Evolutionary conservation across 164 flowering plant genomes (phyloP), one percentile per base, ranked within the genome.

Genomic region (Liquidambar formosana): DNA sequence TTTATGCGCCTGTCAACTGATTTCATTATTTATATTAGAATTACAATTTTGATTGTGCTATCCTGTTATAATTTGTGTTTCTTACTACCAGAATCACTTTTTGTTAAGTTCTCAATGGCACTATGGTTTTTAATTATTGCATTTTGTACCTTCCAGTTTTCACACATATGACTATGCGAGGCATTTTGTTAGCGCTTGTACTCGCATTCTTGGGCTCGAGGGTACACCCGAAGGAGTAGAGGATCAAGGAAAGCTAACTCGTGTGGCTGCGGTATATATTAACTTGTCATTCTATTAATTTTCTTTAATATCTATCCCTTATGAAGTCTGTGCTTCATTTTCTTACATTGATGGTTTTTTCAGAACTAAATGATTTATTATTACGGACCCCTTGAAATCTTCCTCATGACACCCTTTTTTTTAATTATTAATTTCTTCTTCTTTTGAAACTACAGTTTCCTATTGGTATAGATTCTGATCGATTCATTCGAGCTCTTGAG

Each of bases 131-230:
- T 46, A 27, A 48, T 33, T 16, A 16, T 56, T 18, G 0, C 2
- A 18, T 43, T 46, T 64, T 70, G 15, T 63, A 13, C 52, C 62
- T 74, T 83, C 33, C 89, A 94, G 98, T 57, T 94, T 92, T 61
- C 98, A 94, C 64, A 94, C 98, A 10, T 94, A 94, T 72, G 98
- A 92, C 69, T 94, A 94, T 85, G 97, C 98, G 28, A 89, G 98
- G 68, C 98, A 94, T 65, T 94, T 94, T 78, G 98, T 94, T 19
- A 94, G 98, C 82, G 97, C 98, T 67, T 94, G 97, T 73, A 89
- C 97, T 75, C 94, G 97, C 72, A 94, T 94, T 77, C 93, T 94
- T 79, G 98, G 98, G 51, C 89, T 90, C 57, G 98, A 94, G 78
- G 98, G 98, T 63, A 92, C 97, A 26, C 97, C 96, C 61, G 93